Percentiles rank a stretch among this genome's conserved stretches.
phyloP scores from a whole-genome alignment of 768 basidiomycete species.

The Chalciporus chontae region DNA sequence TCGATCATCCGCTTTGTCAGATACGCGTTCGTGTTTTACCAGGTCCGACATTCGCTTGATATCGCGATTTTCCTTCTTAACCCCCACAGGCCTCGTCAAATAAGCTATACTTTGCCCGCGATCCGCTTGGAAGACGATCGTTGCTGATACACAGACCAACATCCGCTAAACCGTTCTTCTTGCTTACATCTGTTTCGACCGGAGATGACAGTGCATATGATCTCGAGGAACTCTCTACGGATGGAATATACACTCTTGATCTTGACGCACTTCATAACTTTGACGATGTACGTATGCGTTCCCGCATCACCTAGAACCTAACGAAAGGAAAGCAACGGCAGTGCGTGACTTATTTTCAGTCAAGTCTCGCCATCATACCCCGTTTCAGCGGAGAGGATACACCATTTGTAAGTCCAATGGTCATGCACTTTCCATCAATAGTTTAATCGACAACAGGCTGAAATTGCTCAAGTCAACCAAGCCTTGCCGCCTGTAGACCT shows the following conservation, averaged over 20 bases:
- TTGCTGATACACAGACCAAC: conserved; percentile 67
- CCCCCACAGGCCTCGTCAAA: conserved; percentile 38
- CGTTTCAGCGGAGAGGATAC: conserved; percentile 14
- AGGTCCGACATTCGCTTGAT: conserved; percentile 42
- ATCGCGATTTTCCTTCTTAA: not conserved
- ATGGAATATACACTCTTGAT: conserved; percentile 54
- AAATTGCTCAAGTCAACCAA: conserved; percentile 43
- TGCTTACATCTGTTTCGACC: conserved; percentile 64
- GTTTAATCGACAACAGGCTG: conserved; percentile 35
- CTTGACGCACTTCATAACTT: conserved; percentile 26
- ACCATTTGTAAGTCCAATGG: conserved; percentile 22
- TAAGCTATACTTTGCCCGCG: conserved; percentile 69
- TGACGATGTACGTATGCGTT: conserved; percentile 23
- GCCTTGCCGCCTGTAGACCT: conserved; percentile 43
- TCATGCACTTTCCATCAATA: not conserved
- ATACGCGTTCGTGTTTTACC: conserved; percentile 79
- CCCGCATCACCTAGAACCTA: not conserved
- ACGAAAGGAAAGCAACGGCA: conserved; percentile 5
- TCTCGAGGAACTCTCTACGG: conserved; percentile 62
- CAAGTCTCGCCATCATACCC: conserved; percentile 17
- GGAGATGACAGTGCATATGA: conserved; percentile 44
- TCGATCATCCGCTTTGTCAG: conserved; percentile 33
- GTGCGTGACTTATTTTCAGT: conserved; percentile 21
- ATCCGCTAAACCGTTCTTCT: conserved; percentile 43
- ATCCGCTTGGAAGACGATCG: conserved; percentile 86